Percentiles rank a stretch among this genome's conserved stretches.
These are phyloP conservation scores for Lenwebbia sp. DNA, from an alignment of 345 rosid genomes.

Conservation along the genomic window DNA sequence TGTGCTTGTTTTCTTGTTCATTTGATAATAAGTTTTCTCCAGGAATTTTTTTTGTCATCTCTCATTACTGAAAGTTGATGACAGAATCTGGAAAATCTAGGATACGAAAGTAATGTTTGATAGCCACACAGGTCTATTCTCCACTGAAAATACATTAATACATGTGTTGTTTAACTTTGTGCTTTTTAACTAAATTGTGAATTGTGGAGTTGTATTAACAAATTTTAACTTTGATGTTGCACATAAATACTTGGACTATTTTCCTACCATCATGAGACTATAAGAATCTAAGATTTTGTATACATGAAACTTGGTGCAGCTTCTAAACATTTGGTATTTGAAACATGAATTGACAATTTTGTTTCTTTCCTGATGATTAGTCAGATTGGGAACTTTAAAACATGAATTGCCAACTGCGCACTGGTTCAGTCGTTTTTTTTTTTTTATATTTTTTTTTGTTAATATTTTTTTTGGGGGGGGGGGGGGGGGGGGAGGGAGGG, in stretches of 20 bases:
- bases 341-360: background rate
- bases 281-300: background rate
- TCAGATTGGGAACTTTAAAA: background rate
- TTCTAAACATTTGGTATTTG: background rate
- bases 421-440: background rate
- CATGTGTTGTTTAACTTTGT: background rate
- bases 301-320: background rate
- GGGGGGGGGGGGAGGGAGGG: too few species aligned
- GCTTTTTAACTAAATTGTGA: background rate
- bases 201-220: background rate
- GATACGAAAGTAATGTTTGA: background rate
- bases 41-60: background rate
- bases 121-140: background rate
- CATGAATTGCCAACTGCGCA: background rate
- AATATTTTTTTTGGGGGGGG: too few species aligned
- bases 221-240: background rate
- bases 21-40: background rate
- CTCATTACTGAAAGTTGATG: background rate
- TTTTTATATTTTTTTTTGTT: too few species aligned
- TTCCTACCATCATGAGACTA: background rate
- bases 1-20: background rate
- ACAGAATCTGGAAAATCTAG: background rate
- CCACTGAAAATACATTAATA: background rate
- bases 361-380: background rate
- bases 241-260: background rate